A percentile compares a stretch with the other conserved stretches of the same genome.
These are phyloP conservation scores for Backusella australiensis DNA, from an alignment of 192 early-diverging fungal genomes.

Conservation along the genomic window DNA sequence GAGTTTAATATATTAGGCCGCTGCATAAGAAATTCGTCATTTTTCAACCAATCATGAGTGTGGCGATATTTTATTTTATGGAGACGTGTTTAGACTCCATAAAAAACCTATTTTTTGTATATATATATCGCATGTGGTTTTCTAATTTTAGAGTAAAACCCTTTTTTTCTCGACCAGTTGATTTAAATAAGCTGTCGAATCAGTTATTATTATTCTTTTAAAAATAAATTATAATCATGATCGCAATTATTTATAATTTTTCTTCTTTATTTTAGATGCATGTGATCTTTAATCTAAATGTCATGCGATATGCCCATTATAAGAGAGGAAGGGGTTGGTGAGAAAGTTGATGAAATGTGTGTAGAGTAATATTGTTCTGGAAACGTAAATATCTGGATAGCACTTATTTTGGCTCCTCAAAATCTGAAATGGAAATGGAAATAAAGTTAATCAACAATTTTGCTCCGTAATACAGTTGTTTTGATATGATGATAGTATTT, in stretches of 20 bases:
- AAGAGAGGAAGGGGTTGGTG: background rate
- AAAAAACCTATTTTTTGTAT: background rate
- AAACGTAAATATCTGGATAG: background rate
- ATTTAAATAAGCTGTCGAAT: background rate
- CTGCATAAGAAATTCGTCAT: background rate
- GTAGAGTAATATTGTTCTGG: background rate
- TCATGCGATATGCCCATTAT: background rate
- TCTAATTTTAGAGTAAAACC: constrained; percentile 1
- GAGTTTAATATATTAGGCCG: background rate
- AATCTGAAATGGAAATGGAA: background rate
- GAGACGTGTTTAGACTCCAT: background rate
- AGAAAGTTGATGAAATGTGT: background rate
- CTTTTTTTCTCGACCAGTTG: background rate
- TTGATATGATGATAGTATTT: background rate
- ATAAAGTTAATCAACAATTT: background rate
- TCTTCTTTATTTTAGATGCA: background rate
- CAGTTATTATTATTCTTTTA: background rate
- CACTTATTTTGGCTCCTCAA: background rate
- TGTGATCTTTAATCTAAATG: background rate
- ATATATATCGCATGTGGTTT: constrained; percentile 2
- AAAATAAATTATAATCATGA: background rate
- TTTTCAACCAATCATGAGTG: background rate
- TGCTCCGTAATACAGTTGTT: background rate
- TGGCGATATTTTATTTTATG: background rate
- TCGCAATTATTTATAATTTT: background rate